A percentile compares a stretch with the other conserved stretches of the same genome.
phyloP scores from a whole-genome alignment of 495 filamentous ascomycete species.

The Penicillium subrubescens region DNA sequence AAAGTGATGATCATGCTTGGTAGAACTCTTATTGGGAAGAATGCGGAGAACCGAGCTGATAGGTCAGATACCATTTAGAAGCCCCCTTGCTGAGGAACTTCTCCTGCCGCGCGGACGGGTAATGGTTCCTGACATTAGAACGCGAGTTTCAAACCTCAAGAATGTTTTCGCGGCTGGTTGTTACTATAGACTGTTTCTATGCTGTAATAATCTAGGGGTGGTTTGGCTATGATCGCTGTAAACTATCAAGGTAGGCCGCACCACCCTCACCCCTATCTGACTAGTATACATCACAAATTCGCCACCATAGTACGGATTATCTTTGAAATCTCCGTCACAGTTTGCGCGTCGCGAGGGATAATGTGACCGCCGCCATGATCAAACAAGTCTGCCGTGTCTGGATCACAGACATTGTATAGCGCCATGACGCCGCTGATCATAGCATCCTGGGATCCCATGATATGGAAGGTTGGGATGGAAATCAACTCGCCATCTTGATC shows the following conservation, averaged over 20 bases:
- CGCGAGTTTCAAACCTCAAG: neutral
- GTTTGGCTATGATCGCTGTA: conserved; percentile 1
- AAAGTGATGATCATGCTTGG: neutral
- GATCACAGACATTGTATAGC: conserved; percentile 57
- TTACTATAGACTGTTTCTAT: neutral
- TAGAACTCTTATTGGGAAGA: neutral
- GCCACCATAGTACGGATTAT: conserved; percentile 3
- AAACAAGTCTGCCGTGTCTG: conserved; percentile 49
- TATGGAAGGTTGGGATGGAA: conserved; percentile 57
- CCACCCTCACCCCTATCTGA: conserved; percentile 24
- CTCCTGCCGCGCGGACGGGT: neutral
- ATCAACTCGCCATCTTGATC: conserved; percentile 40
- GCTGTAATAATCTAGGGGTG: conserved; percentile 1
- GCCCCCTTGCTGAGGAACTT: neutral
- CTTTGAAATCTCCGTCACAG: conserved; percentile 23
- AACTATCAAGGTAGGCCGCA: neutral
- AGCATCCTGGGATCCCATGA: conserved; percentile 59
- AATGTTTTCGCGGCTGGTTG: neutral
- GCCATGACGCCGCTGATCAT: conserved; percentile 54
- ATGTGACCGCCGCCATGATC: conserved; percentile 60
- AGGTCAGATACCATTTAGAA: neutral
- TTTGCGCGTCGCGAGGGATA: conserved; percentile 52
- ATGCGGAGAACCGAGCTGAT: neutral
- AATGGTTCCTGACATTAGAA: conserved; percentile 2
- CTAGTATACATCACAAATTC: neutral